Conservation (phyloP, 441 rosid species). For the Kokia cookei region DNA sequence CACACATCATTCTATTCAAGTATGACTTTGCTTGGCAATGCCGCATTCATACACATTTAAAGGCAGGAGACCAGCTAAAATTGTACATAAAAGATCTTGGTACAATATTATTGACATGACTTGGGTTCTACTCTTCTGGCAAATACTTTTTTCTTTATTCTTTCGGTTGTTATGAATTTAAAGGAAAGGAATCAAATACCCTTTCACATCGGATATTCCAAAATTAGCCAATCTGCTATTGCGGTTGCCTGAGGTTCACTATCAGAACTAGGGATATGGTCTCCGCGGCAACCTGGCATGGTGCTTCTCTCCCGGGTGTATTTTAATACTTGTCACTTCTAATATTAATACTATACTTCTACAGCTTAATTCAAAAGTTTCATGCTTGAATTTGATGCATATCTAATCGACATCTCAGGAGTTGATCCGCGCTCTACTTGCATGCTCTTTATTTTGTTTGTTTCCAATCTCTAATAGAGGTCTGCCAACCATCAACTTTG, state of each 20-base stretch:
- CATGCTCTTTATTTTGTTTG: conserved; percentile 82
- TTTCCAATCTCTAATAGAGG: conserved; percentile 59
- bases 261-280: conserved; percentile 32
- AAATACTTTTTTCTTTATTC: conserved; percentile 23
- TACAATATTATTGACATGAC: conserved; percentile 18
- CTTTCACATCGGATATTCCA: conserved; percentile 32
- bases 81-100: background rate
- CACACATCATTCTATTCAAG: background rate
- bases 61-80: background rate
- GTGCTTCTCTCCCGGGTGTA: conserved; percentile 79
- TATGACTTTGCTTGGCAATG: conserved; percentile 3
- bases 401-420: conserved; percentile 43
- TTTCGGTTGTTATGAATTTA: background rate
- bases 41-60: background rate
- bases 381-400: conserved; percentile 1
- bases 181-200: background rate
- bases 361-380: background rate
- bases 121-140: conserved; percentile 41
- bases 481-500: conserved; percentile 76
- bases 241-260: conserved; percentile 65
- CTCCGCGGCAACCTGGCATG: conserved; percentile 68
- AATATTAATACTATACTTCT: background rate
- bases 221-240: conserved; percentile 55
- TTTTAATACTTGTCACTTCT: background rate
- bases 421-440: conserved; percentile 78